A percentile compares a stretch with the other conserved stretches of the same genome.
These are phyloP conservation scores for Huntiella moniliformis DNA, from an alignment of 2,329 filamentous ascomycete genomes.

Conservation along the genomic window DNA sequence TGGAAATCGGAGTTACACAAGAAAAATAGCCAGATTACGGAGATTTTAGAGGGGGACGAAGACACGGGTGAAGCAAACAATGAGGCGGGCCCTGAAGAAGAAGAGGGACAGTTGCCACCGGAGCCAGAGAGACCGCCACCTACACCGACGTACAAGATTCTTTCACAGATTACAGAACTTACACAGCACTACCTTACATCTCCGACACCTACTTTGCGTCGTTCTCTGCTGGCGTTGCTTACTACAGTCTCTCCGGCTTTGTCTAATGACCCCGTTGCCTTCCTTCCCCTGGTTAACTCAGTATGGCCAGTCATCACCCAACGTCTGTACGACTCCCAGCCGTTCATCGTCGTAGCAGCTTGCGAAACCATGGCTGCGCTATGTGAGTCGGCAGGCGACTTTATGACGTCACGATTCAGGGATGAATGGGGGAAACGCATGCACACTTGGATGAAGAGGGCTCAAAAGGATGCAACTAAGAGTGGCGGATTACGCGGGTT, in stretches of 20 bases:
- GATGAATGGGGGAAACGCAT: conserved; percentile 48
- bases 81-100: conserved; percentile 16
- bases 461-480: conserved; percentile 21
- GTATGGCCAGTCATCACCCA: conserved; percentile 69
- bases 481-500: conserved; percentile 12
- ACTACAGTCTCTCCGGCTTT: conserved; percentile 53
- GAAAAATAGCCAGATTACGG: conserved; percentile 7
- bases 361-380: conserved; percentile 49
- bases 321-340: conserved; percentile 47
- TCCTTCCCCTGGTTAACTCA: conserved; percentile 74
- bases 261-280: conserved; percentile 58
- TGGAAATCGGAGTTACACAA: conserved; percentile 16
- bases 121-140: conserved; percentile 40
- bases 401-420: conserved; percentile 58
- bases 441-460: conserved; percentile 18
- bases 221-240: conserved; percentile 60
- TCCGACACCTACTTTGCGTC: conserved; percentile 58
- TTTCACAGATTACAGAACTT: conserved; percentile 62
- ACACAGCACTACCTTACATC: conserved; percentile 86
- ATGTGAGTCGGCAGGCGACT: conserved; percentile 58
- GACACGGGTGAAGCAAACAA: conserved; percentile 13
- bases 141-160: conserved; percentile 61
- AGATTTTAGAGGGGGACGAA: conserved; percentile 9
- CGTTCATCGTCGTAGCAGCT: conserved; percentile 50
- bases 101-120: conserved; percentile 17